Evolutionary conservation across 176 grass and related monocot genomes (phyloP).

Genomic region (Aegilops tauschii): DNA sequence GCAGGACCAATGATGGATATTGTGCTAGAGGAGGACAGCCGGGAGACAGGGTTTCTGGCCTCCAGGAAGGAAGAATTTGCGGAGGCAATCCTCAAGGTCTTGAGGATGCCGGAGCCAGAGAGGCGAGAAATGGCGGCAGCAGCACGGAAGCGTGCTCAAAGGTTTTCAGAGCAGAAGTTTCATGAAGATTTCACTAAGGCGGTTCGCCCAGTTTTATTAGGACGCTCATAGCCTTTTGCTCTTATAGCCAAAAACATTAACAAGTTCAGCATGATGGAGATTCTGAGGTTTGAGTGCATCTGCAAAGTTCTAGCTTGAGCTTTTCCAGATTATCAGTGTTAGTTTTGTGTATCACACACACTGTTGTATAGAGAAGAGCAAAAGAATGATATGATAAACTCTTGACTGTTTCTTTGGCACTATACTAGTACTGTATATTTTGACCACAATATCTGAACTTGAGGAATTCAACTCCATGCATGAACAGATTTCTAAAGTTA

Average conservation of each 20-base stretch:
- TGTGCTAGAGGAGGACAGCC: constrained; percentile 67
- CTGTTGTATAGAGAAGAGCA: not conserved
- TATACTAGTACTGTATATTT: not conserved
- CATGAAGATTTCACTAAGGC: constrained; percentile 63
- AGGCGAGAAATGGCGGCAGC: constrained; percentile 61
- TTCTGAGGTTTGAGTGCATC: not conserved
- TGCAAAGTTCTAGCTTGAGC: not conserved
- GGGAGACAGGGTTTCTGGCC: constrained; percentile 75
- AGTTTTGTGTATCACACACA: not conserved
- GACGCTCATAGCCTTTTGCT: not conserved
- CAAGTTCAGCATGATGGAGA: not conserved
- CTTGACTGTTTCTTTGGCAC: not conserved
- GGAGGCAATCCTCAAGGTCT: constrained; percentile 62
- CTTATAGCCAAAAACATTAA: not conserved
- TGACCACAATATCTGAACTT: not conserved
- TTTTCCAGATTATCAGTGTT: not conserved
- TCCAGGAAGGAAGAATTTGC: constrained; percentile 64
- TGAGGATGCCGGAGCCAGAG: constrained; percentile 63
- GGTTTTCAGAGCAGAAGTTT: constrained; percentile 82
- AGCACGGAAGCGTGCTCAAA: constrained; percentile 72
- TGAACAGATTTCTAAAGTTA: not conserved
- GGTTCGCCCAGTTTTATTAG: constrained; percentile 46
- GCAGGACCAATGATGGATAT: constrained; percentile 97
- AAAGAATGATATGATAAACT: not conserved
- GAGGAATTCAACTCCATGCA: not conserved